Conservation (phyloP, 352 stramenopile species). For the Thraustochytrium sp. region DNA sequence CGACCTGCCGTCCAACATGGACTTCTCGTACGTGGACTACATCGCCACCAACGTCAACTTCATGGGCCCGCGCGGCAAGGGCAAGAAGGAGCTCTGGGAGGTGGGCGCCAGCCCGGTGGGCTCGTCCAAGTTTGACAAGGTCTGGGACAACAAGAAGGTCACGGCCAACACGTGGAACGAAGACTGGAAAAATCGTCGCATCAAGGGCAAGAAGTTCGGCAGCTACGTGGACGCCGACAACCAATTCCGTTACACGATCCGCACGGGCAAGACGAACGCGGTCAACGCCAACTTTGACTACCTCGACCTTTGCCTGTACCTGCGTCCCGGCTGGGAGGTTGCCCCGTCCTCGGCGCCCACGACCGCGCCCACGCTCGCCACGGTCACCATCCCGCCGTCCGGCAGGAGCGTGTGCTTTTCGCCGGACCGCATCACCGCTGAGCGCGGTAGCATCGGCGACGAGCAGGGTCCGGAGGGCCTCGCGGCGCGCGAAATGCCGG, state of each 20-base stretch:
- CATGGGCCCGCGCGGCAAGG: neutral
- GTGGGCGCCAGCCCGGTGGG: neutral
- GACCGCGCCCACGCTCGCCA: neutral
- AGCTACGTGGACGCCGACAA: neutral
- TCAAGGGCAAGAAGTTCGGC: neutral
- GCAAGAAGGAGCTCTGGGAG: neutral
- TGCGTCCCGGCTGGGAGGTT: neutral
- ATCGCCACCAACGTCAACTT: neutral
- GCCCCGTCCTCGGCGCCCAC: neutral
- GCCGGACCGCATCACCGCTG: neutral
- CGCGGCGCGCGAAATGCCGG: neutral
- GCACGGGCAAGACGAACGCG: neutral
- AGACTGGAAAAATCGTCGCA: neutral
- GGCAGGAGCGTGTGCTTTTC: neutral
- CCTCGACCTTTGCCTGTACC: conserved; percentile 1
- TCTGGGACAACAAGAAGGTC: neutral
- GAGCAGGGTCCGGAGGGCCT: neutral
- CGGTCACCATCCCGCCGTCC: neutral
- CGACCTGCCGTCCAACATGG: neutral
- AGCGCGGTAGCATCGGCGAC: neutral
- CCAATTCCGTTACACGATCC: neutral
- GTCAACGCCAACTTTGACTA: neutral
- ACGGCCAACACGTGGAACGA: neutral
- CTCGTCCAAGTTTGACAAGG: neutral
- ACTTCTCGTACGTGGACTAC: neutral